Conservation (phyloP, 208 protist genomes). For the Leishmania mexicana region DNA sequence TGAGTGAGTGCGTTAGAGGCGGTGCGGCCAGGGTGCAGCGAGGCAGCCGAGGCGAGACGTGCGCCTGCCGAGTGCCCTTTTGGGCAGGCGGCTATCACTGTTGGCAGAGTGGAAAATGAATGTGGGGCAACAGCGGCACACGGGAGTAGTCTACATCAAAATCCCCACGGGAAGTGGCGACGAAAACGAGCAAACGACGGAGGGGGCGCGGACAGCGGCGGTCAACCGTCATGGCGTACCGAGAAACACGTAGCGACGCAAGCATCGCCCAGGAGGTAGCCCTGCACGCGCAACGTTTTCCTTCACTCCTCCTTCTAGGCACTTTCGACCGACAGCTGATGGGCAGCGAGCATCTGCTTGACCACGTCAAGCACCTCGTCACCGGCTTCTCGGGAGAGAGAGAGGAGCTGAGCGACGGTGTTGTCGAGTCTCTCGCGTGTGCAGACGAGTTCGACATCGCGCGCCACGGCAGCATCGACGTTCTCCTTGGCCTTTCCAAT, state of each 20-base stretch:
- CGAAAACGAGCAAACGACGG: background rate
- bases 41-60: background rate
- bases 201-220: background rate
- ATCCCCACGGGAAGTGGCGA: background rate
- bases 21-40: background rate
- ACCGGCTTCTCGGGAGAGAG: conserved; percentile 39
- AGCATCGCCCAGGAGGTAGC: background rate
- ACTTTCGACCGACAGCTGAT: conserved; percentile 28
- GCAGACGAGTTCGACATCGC: conserved; percentile 67
- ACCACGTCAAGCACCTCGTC: conserved; percentile 51
- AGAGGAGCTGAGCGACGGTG: conserved; percentile 45
- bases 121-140: background rate
- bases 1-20: background rate
- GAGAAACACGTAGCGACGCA: background rate
- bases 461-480: conserved; percentile 34
- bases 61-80: background rate
- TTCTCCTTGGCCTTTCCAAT: conserved; percentile 45
- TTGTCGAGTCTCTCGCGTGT: conserved; percentile 40
- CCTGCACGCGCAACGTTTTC: background rate
- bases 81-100: background rate
- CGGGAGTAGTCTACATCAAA: conserved; percentile 3
- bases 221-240: background rate
- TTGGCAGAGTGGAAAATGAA: background rate
- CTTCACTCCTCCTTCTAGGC: background rate
- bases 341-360: conserved; percentile 30